A percentile compares a stretch with the other conserved stretches of the same genome.
Evolutionary conservation across 495 filamentous ascomycete species (phyloP).

Genomic region (Aspergillus sclerotioniger): DNA sequence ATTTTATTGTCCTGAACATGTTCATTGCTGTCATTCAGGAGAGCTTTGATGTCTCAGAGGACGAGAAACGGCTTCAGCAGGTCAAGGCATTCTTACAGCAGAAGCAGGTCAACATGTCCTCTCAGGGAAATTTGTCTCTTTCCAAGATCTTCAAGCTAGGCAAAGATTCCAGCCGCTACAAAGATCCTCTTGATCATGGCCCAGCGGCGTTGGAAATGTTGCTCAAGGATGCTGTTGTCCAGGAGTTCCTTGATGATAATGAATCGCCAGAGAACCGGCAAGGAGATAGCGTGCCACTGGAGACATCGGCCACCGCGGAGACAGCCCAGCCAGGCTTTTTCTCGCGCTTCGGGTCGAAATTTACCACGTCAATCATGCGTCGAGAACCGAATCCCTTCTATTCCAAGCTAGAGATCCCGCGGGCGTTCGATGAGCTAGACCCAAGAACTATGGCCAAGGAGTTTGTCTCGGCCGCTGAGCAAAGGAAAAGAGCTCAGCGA

Average conservation of each 20-base stretch:
- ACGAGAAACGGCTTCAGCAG: slow-evolving; percentile 95
- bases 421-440: slow-evolving; percentile 72
- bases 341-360: slow-evolving; percentile 55
- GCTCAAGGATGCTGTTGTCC: slow-evolving; percentile 89
- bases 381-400: slow-evolving; percentile 95
- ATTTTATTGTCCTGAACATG: slow-evolving; percentile 98
- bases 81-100: slow-evolving; percentile 91
- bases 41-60: slow-evolving; percentile 99
- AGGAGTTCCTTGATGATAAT: slow-evolving; percentile 85
- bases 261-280: slow-evolving; percentile 24
- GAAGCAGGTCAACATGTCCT: slow-evolving; percentile 71
- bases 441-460: slow-evolving; percentile 84
- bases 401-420: slow-evolving; percentile 70
- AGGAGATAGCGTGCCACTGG: slow-evolving; percentile 25
- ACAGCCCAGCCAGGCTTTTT: slow-evolving; percentile 51
- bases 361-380: slow-evolving; percentile 52
- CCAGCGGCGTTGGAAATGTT: slow-evolving; percentile 91
- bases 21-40: slow-evolving; percentile 99
- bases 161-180: slow-evolving; percentile 56
- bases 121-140: slow-evolving; percentile 73
- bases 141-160: slow-evolving; percentile 85
- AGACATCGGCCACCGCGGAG: slow-evolving; percentile 26
- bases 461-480: slow-evolving; percentile 77
- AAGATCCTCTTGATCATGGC: slow-evolving; percentile 85
- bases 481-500: slow-evolving; percentile 80